Percentiles rank a stretch among this genome's conserved stretches.
These are phyloP conservation scores for Trametopsis cervina DNA, from an alignment of 768 basidiomycete species.

Conservation along the genomic window DNA sequence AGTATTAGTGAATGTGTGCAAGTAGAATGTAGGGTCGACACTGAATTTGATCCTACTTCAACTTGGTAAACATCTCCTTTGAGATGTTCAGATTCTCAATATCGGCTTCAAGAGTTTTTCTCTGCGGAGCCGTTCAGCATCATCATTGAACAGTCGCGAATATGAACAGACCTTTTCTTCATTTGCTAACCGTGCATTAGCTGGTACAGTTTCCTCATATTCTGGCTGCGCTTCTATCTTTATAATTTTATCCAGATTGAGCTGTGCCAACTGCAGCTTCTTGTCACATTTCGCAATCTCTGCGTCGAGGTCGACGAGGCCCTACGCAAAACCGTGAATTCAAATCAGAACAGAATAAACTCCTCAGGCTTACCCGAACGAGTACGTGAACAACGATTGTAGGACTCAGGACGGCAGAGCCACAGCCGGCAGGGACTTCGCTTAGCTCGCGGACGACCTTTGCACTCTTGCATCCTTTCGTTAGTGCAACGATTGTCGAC, in stretches of 20 bases:
- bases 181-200: conserved; percentile 64
- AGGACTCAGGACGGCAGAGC: conserved; percentile 70
- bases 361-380: conserved; percentile 56
- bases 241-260: conserved; percentile 69
- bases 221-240: conserved; percentile 69
- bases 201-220: conserved; percentile 77
- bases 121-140: conserved; percentile 33
- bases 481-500: conserved; percentile 71
- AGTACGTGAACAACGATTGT: conserved; percentile 75
- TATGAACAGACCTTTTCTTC: conserved; percentile 65
- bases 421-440: conserved; percentile 86
- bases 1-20: too few species aligned
- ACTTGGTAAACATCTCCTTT: conserved; percentile 66
- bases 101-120: conserved; percentile 74
- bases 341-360: not conserved
- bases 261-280: conserved; percentile 67
- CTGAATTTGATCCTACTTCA: too few species aligned
- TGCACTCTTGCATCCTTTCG: conserved; percentile 81
- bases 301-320: conserved; percentile 80
- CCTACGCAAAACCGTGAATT: conserved; percentile 36
- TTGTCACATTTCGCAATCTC: conserved; percentile 90
- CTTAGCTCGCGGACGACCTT: conserved; percentile 54
- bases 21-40: too few species aligned
- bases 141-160: conserved; percentile 6
- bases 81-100: conserved; percentile 64